Conservation (phyloP, 371 early-diverging fungal species). For the Sporodiniella umbellata region DNA sequence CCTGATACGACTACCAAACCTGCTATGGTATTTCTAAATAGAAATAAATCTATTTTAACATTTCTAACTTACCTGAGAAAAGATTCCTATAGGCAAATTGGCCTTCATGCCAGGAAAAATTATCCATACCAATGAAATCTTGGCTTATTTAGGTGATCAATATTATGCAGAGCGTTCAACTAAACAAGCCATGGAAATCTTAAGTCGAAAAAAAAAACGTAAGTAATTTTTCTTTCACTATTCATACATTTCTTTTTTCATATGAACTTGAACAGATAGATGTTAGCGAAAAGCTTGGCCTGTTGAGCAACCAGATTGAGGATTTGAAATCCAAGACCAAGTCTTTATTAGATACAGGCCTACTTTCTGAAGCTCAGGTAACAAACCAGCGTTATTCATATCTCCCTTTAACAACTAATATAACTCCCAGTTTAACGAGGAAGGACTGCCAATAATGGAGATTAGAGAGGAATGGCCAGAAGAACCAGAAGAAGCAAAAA, state of each 20-base stretch:
- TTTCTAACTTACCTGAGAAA: not conserved
- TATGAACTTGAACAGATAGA: too few species aligned
- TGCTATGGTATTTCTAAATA: conserved; percentile 59
- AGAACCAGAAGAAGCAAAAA: conserved; percentile 18
- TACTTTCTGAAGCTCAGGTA: conserved; percentile 12
- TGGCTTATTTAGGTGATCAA: conserved; percentile 84
- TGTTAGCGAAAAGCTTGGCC: conserved; percentile 58
- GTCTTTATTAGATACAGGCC: conserved; percentile 9
- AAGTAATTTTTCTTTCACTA: too few species aligned
- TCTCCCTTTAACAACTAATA: too few species aligned
- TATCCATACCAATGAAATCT: conserved; percentile 86
- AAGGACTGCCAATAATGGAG: conserved; percentile 85
- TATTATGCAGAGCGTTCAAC: conserved; percentile 88
- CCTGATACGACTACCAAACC: conserved; percentile 49
- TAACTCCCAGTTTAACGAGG: conserved; percentile 76
- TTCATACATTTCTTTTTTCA: too few species aligned
- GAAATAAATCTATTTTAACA: not conserved
- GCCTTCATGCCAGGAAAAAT: conserved; percentile 90
- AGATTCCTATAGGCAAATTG: conserved; percentile 78
- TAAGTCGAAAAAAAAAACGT: conserved; percentile 69
- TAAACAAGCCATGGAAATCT: conserved; percentile 70
- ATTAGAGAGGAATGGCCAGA: conserved; percentile 72
- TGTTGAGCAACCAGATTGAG: conserved; percentile 52
- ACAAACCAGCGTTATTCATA: too few species aligned
- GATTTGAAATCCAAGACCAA: conserved; percentile 33